Evolutionary conservation across 495 filamentous ascomycete species (phyloP), one percentile per base, ranked within the genome.

Genomic region (Lasiosphaeria hispida): DNA sequence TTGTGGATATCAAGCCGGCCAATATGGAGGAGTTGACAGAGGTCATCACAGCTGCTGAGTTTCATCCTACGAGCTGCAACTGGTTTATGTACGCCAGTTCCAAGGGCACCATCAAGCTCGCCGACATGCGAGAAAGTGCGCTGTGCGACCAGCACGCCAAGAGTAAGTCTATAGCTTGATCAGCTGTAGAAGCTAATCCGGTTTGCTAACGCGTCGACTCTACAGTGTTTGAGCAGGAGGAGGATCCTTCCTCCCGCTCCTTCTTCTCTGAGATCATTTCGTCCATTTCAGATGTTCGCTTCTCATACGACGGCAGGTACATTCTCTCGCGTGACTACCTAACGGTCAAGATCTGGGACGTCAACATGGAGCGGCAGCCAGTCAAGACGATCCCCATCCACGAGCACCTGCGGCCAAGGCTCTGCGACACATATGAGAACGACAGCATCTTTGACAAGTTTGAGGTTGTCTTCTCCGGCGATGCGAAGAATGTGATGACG

Each of bases 51-150:
- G 94, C 94, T 36, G 95, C 94, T 43, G 94, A 98, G 69, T 98
- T 98, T 71, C 94, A 98, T 71, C 94, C 94, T 30, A 80, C 85
- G 64, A 96, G 93, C 78, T 98, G 94, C 78, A 98, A 98, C 74
- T 96, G 90, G 91, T 98, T 98, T 76, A 98, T 98, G 95, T 98
- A 98, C 71, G 94, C 94, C 56, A 97, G 93, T 70, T 97, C 92
- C 48, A 98, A 98, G 74, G 94, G 94, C 53, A 98, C 94, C 10
- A 97, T 98, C 78, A 98, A 98, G 77, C 80, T 98, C 53, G 94
- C 94, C 35, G 94, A 98, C 69, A 98, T 98, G 94, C 82, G 94
- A 57, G 87, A 96, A 77, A 93, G 92, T 59, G 94, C 94, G 37
- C 77, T 98, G 55, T 98, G 94, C 71, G 94, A 98, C 69, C 84